Evolutionary conservation across 2,329 filamentous ascomycete genomes (phyloP), one percentile per base, ranked within the genome.

Genomic region (Xylariaceae sp.): DNA sequence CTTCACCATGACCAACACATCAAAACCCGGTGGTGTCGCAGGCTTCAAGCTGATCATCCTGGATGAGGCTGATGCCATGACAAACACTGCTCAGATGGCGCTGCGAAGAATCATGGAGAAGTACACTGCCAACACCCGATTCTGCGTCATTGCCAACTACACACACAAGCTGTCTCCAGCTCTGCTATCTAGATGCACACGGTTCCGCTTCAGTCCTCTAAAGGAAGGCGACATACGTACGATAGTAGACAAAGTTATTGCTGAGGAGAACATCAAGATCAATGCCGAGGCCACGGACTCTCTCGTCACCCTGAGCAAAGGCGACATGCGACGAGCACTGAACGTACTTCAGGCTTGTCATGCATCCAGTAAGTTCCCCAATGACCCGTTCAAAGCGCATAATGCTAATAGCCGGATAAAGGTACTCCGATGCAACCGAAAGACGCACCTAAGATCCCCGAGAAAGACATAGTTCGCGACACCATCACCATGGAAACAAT

Each of bases 21-120:
- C 77, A 6, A 68, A 66, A 46, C 54, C 69, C 18, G 65, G 73
- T 31, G 73, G 80, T 12, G 72, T 93, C 22, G 90, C 89, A 0
- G 82, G 82, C 3, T 99, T 88, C 78, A 99, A 99, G 76, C 84
- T 99, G 61, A 97, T 99, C 67, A 90, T 99, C 50, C 83, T 99
- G 5, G 94, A 99, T 71, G 94, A 99, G 76, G 94, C 94, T n/a
- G 94, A 99, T 70, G 94, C 94, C 48, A 99, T 99, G 94, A 99
- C 94, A n/a, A 88, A 90, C 48, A 95, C 93, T 0, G 94, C 94
- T 6, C 94, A 99, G 73, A 99, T 99, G 93, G 94, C 94, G 0
- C 77, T 99, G 50, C 83, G 94, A 56, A 80, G 94, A 44, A 97
- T 99, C 67, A 99, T 99, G 94, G 94, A 99, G 69, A 96, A 96